Evolutionary conservation across 1,284 basidiomycete genomes (phyloP).

Genomic region (Naganishia albida): DNA sequence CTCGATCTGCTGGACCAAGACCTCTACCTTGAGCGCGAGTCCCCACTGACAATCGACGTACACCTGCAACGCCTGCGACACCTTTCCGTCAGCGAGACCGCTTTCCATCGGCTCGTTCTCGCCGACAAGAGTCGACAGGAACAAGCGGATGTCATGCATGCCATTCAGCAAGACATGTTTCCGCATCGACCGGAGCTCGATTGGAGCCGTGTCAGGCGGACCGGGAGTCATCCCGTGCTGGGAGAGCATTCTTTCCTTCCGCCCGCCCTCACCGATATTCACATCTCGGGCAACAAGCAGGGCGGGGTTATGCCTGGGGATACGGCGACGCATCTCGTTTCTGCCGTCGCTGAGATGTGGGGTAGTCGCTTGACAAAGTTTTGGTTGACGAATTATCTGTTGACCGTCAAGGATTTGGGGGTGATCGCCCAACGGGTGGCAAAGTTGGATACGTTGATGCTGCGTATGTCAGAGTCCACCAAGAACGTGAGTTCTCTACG

Average conservation of each 20-base stretch:
- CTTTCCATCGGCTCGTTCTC: constrained; percentile 24
- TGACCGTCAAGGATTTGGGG: constrained; percentile 25
- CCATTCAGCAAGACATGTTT: constrained; percentile 8
- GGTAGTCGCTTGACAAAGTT: constrained; percentile 14
- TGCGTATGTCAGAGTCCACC: constrained; percentile 20
- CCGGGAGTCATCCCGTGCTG: constrained; percentile 4
- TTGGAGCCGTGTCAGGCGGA: constrained; percentile 8
- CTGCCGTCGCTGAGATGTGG: constrained; percentile 19
- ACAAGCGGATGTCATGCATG: constrained; percentile 16
- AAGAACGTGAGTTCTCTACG: constrained; percentile 9
- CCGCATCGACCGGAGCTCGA: constrained; percentile 3
- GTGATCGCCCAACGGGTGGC: constrained; percentile 18
- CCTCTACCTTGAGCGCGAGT: constrained; percentile 33
- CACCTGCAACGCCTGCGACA: constrained; percentile 5
- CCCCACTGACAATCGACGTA: constrained; percentile 26
- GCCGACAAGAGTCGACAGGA: constrained; percentile 33
- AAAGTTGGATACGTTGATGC: constrained; percentile 25
- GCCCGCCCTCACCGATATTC: constrained; percentile 10
- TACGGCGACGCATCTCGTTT: constrained; percentile 20
- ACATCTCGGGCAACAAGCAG: constrained; percentile 21
- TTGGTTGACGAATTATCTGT: constrained; percentile 28
- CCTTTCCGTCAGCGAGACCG: constrained; percentile 20
- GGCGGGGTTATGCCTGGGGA: constrained; percentile 17
- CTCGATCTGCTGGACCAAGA: constrained; percentile 26
- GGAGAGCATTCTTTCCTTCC: constrained; percentile 22